Evolutionary conservation across 2,329 filamentous ascomycete genomes (phyloP), one percentile per base, ranked within the genome.

Genomic region (Talaromyces sp.): DNA sequence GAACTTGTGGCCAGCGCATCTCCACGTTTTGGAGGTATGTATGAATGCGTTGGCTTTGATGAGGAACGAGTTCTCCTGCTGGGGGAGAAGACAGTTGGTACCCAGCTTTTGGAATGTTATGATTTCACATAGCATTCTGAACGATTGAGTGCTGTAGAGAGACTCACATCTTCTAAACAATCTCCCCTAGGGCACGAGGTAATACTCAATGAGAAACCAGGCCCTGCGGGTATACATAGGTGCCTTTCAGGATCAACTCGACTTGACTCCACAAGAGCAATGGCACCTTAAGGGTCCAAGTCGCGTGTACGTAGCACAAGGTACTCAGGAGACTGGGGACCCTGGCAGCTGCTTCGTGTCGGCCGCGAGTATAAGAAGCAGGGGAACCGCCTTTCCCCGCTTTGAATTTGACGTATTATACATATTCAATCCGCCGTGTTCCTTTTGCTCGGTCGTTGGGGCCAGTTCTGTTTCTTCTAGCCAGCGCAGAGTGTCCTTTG

Each of bases 21-120:
- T 24, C 69, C 70, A 36, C 73, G 77, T 41, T 58, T 76, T 13
- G 70, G 74, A 4, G 69, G 79, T 4, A 80, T 75, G 35, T 72
- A 79, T 55, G 80, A 81, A 47, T 93, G 88, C 84, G 85, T 96
- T 8, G 90, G 90, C 0, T 96, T 96, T 65, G 91, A 96, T 65
- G 90, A 96, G 39, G 90, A 96, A 71, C 91, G 91, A 75, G 89
- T 96, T n/a, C 86, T 96, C 56, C 85, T 96, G 37, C 77, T 96
- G 46, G 87, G 89, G 59, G 89, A 93, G 72, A 82, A 84, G 58
- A 76, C 76, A 22, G 77, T 82, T 22, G 89, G 89, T 1, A 81
- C 82, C 35, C 89, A 93, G 67, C 86, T 87, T 55, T 72, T 96
- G 57, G 82, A 92, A 66, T 86, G 94, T 39, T 96, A 96, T 68